Base-by-base conservation (phyloP, 1,284 basidiomycete species). In the Grifola frondosa region DNA sequence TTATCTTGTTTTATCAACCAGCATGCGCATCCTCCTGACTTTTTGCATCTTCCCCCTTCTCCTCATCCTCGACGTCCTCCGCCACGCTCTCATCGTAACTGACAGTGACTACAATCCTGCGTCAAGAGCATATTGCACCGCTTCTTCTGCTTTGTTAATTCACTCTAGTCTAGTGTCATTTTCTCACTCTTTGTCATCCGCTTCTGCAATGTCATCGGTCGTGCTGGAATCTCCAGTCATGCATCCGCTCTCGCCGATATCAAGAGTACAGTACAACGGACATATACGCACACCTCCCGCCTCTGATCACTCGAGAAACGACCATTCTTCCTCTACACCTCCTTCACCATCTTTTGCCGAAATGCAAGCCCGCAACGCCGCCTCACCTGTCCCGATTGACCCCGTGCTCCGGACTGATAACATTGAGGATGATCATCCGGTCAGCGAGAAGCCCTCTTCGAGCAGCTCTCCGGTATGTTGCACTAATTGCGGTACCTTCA, bases 401-500 rank as follows among this genome's bases (percentile, higher is more conserved):
- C 57, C 60, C n/a, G 52, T 54, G 15, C 34, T 60, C 26, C 55
- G 44, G 39, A 50, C 47, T 37, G 55, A 54, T 24, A 59, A 56
- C 35, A 54, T 56, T 28, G n/a, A n/a, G n/a, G n/a, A n/a, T n/a
- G n/a, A n/a, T n/a, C n/a, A n/a, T n/a, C n/a, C n/a, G n/a, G n/a
- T n/a, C n/a, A n/a, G n/a, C n/a, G n/a, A n/a, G n/a, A n/a, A n/a
- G n/a, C n/a, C n/a, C n/a, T n/a, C n/a, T n/a, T n/a, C n/a, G n/a
- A n/a, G n/a, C n/a, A n/a, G n/a, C n/a, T n/a, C n/a, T n/a, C n/a
- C n/a, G n/a, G n/a, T n/a, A n/a, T n/a, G n/a, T 12, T 89, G 86
- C 62, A 73, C 78, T 37, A 86, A 84, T 63, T 88, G 88, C 65
- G 81, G 79, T 17, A 84, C 84, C 13, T 70, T 75, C 13, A 81